Evolutionary conservation across 129 eudicot genomes (phyloP), one percentile per base, ranked within the genome.

Genomic region (Centaurea solstitialis): DNA sequence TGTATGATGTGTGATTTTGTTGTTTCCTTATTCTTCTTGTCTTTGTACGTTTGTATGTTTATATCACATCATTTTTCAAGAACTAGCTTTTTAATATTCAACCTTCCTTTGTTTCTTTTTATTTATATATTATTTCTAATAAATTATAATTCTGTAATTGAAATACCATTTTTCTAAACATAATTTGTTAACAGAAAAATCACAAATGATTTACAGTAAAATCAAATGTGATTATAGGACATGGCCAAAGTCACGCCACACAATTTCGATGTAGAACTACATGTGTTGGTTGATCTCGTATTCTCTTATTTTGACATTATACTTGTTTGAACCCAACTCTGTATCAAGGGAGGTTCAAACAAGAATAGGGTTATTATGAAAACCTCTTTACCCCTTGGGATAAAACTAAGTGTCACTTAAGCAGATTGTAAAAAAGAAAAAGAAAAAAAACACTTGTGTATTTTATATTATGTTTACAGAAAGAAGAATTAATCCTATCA

Each of bases 1-100:
- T 72, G 13, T 18, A 18, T 20, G 17, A 12, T 72, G 35, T 72
- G 40, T 39, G 76, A 39, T 38, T 57, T 71, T 40, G n/a, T 72
- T 72, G 61, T 40, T 40, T 40, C 38, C 21, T 39, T 9, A 0
- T 57, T 57, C 61, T 72, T 57, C 35, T 72, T 72, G 61, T 41
- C 40, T 72, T 72, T n/a, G 33, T 72, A 18, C 61, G 7, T 72
- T 72, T 40, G 62, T 72, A 39, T 72, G 75, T 21, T 72, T 22
- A 9, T 38, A 2, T 70, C 17, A 9, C 53, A 11, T 33, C 23
- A 70, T n/a, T 33, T 33, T 21, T 21, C 37, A 37, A 10, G 21
- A 24, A 57, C 20, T n/a, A 57, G 15, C 5, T 13, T 50, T 50
- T 15, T n/a, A 59, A 4, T 17, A 59, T 59, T 53, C 6, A 13